phyloP scores from a whole-genome alignment of 2,329 filamentous ascomycete species.

The Xenoacremonium recifei region DNA sequence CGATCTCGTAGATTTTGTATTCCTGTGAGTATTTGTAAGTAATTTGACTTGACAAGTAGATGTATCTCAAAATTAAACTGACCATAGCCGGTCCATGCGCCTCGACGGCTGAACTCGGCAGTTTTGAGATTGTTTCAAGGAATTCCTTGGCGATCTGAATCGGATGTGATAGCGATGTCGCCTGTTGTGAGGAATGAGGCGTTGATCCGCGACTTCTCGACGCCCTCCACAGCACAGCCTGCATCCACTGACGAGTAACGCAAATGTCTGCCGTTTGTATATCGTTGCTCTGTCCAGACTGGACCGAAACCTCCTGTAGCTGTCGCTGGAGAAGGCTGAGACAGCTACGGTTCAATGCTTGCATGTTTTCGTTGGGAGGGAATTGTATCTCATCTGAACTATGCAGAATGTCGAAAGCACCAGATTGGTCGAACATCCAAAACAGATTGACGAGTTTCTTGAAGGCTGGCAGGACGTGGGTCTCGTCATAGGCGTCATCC shows the following conservation, averaged over 20 bases:
- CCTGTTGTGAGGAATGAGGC: background rate
- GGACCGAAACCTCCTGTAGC: slow-evolving; percentile 39
- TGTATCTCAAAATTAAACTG: background rate
- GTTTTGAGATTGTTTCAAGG: slow-evolving; percentile 38
- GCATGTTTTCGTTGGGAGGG: slow-evolving; percentile 21
- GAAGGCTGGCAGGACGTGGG: slow-evolving; percentile 47
- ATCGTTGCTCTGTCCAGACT: slow-evolving; percentile 39
- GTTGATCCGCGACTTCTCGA: slow-evolving; percentile 28
- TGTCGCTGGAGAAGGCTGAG: slow-evolving; percentile 41
- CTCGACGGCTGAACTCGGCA: slow-evolving; percentile 46
- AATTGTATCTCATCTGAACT: slow-evolving; percentile 31
- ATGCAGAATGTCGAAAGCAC: slow-evolving; percentile 46
- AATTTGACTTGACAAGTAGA: rapidly evolving
- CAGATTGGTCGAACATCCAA: slow-evolving; percentile 48
- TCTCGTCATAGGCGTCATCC: slow-evolving; percentile 36
- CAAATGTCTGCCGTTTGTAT: slow-evolving; percentile 49
- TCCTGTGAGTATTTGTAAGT: slow-evolving; percentile 24
- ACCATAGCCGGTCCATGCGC: slow-evolving; percentile 48
- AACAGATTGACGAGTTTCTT: slow-evolving; percentile 48
- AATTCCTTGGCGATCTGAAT: slow-evolving; percentile 47
- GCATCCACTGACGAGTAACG: slow-evolving; percentile 51
- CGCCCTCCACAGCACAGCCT: slow-evolving; percentile 45
- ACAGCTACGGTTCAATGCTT: slow-evolving; percentile 28
- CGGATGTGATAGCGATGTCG: slow-evolving; percentile 19
- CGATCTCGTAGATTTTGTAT: slow-evolving; percentile 47